Base-by-base conservation (phyloP, 805 yeast species). In the Barnettozyma pratensis region DNA sequence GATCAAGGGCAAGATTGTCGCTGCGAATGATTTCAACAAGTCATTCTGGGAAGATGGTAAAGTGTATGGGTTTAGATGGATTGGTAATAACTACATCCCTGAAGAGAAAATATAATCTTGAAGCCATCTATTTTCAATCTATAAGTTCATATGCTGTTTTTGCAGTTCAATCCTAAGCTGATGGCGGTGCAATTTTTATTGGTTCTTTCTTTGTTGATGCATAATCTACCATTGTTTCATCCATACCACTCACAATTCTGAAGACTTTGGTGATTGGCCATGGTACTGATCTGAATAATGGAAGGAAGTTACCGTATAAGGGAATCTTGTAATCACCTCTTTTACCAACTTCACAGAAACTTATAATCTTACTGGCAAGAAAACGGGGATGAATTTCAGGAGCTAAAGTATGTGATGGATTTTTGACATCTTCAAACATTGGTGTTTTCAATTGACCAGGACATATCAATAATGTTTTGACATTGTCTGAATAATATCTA, bases 391-490 rank as follows among this genome's bases (percentile, higher is more conserved):
- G 83, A 36, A 91, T 70, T 51, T 85, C 87, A 0, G 97, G 98
- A 0, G 98, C 98, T 7, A 91, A 63, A 5, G 84, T 54, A 4
- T 74, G 68, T 9, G 87, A 81, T 0, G 97, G 97, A 0, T 96
- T 85, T 31, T 66, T 52, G 6, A 92, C 87, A 2, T 83, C 81
- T 14, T 71, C 70, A 63, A 92, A 92, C 88, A 92, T 76, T 3
- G 63, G 58, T 0, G 97, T 89, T 43, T 74, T 76, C 53, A 92
- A 64, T 62, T 92, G 97, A 0, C 98, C 98, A 0, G 97, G 96
- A 55, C 94, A 83, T 0, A 92, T 74, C 35, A 92, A 69, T 48
- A 92, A 67, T 0, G 96, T 84, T 55, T 82, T 82, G 14, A 92
- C 77, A 2, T 90, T 87, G 4, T 67, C 61, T 2, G 68, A 63